These are phyloP conservation scores for Glarea lozoyensis DNA, from an alignment of 495 filamentous ascomycete genomes.

Conservation along the genomic window DNA sequence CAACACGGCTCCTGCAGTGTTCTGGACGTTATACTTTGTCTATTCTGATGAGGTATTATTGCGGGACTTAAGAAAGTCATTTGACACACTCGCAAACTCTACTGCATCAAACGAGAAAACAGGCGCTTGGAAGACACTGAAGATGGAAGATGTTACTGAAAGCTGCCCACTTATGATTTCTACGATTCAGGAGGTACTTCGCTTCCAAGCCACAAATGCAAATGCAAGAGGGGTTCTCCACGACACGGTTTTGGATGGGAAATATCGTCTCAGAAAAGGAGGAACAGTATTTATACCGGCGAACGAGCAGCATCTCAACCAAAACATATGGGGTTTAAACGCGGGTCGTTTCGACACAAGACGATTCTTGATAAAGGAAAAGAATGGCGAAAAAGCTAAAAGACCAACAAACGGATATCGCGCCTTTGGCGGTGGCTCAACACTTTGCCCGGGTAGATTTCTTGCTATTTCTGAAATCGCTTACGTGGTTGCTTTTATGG, in stretches of 20 bases:
- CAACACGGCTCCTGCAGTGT: conserved; percentile 5
- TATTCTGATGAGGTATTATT: conserved; percentile 2
- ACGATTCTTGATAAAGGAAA: not conserved
- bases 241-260: not conserved
- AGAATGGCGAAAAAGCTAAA: not conserved
- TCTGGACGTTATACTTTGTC: conserved; percentile 5
- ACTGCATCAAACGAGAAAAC: too few relatives aligned
- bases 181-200: not conserved
- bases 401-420: not conserved
- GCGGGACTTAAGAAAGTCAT: too few relatives aligned
- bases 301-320: not conserved
- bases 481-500: not conserved
- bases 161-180: not conserved
- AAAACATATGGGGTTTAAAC: not conserved
- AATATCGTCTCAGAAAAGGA: not conserved
- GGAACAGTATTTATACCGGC: not conserved
- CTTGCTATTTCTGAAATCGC: not conserved
- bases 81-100: too few relatives aligned
- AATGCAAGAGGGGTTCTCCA: not conserved
- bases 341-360: not conserved
- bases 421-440: not conserved
- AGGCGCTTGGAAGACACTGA: too few relatives aligned
- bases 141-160: too few relatives aligned
- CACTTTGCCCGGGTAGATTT: not conserved
- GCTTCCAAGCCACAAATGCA: not conserved